A percentile compares a stretch with the other conserved stretches of the same genome.
phyloP scores from a whole-genome alignment of 106 monocot species.

The Xerophyta viscosa region DNA sequence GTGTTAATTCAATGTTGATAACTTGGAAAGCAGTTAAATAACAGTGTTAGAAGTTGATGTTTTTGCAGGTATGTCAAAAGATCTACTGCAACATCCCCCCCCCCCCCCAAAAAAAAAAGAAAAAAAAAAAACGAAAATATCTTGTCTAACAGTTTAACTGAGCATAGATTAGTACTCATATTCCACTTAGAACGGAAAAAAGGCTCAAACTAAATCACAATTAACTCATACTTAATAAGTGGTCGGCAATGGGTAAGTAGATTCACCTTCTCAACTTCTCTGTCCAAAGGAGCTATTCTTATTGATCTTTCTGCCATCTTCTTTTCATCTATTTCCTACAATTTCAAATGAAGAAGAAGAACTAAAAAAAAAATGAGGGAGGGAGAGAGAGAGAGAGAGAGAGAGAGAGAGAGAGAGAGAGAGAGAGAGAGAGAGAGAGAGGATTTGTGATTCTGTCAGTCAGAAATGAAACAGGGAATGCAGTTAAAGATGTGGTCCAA shows the following conservation, averaged over 20 bases:
- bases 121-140: too few species aligned
- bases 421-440: not conserved
- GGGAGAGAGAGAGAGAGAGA: not conserved
- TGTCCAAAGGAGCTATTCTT: slow-evolving; percentile 32
- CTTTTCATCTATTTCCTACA: not conserved
- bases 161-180: too few species aligned
- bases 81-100: too few species aligned
- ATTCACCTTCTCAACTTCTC: slow-evolving; percentile 48
- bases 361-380: not conserved
- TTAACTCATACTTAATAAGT: not conserved
- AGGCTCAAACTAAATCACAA: not conserved
- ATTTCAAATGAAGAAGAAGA: slow-evolving; percentile 4
- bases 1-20: too few species aligned
- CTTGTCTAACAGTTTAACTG: too few species aligned
- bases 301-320: slow-evolving; percentile 30
- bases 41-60: too few species aligned
- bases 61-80: too few species aligned
- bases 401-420: slow-evolving; percentile 3
- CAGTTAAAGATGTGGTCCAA: not conserved
- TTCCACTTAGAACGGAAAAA: too few species aligned
- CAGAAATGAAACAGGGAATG: too few species aligned
- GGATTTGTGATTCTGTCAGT: too few species aligned
- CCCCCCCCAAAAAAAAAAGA: too few species aligned
- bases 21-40: too few species aligned
- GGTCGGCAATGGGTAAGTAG: not conserved